These are phyloP conservation scores for Mycena latifolia DNA, from an alignment of 768 basidiomycete species.

Conservation along the genomic window DNA sequence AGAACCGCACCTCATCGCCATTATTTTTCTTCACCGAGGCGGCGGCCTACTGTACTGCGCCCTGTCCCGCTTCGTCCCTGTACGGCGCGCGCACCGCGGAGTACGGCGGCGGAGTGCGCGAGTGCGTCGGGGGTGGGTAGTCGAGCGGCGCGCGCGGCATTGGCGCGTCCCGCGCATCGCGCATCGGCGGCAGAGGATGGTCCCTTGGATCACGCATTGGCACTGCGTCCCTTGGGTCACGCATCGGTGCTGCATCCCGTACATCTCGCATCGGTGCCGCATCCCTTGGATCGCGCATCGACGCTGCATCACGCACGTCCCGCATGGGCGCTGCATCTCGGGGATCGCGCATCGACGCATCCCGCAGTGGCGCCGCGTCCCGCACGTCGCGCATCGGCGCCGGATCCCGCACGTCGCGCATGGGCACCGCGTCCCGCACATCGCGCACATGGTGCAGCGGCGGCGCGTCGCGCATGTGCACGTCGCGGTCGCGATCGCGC, in stretches of 20 bases:
- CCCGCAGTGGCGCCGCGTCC: constrained; percentile 28
- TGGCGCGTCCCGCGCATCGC: too few species aligned
- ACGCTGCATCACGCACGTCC: too few species aligned
- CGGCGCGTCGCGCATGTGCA: constrained; percentile 16
- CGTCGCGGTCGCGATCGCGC: not conserved
- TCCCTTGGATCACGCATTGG: constrained; percentile 27
- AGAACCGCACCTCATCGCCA: not conserved
- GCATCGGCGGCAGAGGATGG: not conserved
- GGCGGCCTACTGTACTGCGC: constrained; percentile 24
- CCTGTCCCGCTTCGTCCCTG: constrained; percentile 28
- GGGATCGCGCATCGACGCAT: constrained; percentile 25
- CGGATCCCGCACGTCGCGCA: constrained; percentile 23
- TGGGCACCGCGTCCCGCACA: constrained; percentile 10
- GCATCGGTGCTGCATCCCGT: constrained; percentile 24
- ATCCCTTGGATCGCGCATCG: constrained; percentile 26
- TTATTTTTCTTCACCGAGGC: constrained; percentile 5
- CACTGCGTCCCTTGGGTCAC: constrained; percentile 22
- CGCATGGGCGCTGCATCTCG: constrained; percentile 26
- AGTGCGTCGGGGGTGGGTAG: constrained; percentile 25
- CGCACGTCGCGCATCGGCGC: constrained; percentile 17
- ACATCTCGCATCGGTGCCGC: constrained; percentile 23
- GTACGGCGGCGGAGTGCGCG: constrained; percentile 29
- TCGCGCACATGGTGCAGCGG: constrained; percentile 18
- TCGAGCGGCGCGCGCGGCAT: constrained; percentile 30
- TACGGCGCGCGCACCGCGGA: constrained; percentile 24